phyloP scores from a whole-genome alignment of 371 early-diverging fungal genomes.

The Fennellomyces sp. region DNA sequence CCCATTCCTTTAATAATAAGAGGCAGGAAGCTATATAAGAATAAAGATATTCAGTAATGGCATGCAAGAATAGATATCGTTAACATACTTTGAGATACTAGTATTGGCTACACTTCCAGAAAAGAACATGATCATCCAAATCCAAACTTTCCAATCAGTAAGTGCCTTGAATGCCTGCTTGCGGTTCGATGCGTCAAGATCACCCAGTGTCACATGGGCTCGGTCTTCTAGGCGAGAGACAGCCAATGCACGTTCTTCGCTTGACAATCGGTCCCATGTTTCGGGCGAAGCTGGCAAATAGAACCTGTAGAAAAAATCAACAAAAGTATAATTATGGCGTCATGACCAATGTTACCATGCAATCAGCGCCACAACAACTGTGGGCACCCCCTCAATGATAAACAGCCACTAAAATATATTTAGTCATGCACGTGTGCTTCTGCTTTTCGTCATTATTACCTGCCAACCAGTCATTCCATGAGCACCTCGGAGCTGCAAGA shows the following conservation, averaged over 20 bases:
- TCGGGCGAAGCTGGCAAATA: conserved; percentile 45
- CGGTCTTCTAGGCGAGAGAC: conserved; percentile 25
- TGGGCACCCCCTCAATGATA: conserved; percentile 54
- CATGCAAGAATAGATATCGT: neutral
- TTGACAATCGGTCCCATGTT: conserved; percentile 33
- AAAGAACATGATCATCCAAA: conserved; percentile 56
- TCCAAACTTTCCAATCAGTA: conserved; percentile 51
- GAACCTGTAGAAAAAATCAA: conserved; percentile 21
- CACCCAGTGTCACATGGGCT: conserved; percentile 32
- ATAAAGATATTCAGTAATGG: neutral
- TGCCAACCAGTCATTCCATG: conserved; percentile 49
- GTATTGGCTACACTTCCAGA: conserved; percentile 54
- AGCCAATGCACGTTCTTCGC: conserved; percentile 34
- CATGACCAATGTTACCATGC: conserved; percentile 26
- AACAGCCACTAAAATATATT: conserved; percentile 36
- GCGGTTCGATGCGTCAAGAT: conserved; percentile 38
- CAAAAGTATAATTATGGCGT: neutral
- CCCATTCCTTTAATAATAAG: conserved; percentile 49
- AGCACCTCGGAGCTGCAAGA: conserved; percentile 38
- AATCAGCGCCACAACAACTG: conserved; percentile 35
- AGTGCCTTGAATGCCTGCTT: conserved; percentile 40
- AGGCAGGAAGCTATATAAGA: conserved; percentile 35
- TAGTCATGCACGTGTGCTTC: neutral
- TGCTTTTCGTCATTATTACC: conserved; percentile 6
- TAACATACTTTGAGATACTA: conserved; percentile 45